A percentile compares a stretch with the other conserved stretches of the same genome.
These are phyloP conservation scores for Cladorrhinum samala DNA, from an alignment of 495 filamentous ascomycete genomes.

Conservation along the genomic window DNA sequence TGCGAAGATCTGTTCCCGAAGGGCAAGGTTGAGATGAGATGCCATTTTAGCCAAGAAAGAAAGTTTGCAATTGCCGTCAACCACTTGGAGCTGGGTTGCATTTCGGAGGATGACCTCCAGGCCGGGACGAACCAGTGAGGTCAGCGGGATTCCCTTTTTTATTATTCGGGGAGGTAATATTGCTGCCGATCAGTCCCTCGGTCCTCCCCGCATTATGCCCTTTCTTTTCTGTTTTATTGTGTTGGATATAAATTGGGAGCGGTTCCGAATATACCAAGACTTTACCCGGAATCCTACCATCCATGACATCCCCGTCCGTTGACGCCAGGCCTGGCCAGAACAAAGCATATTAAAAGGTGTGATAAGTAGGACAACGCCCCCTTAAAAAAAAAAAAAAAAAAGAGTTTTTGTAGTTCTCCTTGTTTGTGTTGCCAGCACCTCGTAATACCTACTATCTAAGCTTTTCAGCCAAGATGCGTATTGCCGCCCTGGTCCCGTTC, in stretches of 20 bases:
- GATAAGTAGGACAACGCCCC: background rate
- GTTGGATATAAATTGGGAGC: background rate
- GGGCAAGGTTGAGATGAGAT: too few species aligned
- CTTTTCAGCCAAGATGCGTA: background rate
- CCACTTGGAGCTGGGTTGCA: background rate
- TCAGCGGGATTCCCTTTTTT: too few species aligned
- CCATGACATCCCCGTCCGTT: too few species aligned
- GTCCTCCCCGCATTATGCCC: too few species aligned
- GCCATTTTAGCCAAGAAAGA: background rate
- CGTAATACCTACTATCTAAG: too few species aligned
- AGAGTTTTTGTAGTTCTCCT: background rate
- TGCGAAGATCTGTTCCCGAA: background rate
- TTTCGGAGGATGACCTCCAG: background rate
- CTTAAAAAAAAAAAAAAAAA: too few species aligned
- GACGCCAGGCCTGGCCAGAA: too few species aligned
- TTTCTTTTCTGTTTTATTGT: too few species aligned
- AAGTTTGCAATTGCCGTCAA: background rate
- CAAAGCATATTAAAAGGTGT: background rate
- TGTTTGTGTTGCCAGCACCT: too few species aligned
- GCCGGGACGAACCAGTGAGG: too few species aligned
- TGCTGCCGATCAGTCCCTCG: background rate
- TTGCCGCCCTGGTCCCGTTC: background rate
- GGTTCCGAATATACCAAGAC: too few species aligned
- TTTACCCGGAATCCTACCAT: background rate
- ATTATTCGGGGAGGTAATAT: background rate